phyloP scores from a whole-genome alignment of 179 eudicot species.

The Spergularia azorica region DNA sequence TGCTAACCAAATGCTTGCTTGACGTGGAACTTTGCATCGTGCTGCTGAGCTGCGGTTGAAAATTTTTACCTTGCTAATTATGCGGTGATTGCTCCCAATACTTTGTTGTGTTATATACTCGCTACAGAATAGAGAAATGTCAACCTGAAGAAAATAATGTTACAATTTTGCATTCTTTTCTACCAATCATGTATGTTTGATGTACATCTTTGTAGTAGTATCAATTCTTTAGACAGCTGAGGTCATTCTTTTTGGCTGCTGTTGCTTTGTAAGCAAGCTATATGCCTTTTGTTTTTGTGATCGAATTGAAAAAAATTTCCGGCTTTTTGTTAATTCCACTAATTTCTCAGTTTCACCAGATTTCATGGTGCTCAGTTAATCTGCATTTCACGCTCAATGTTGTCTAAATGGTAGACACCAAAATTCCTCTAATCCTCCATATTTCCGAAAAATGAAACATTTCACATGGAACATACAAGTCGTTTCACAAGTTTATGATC shows the following conservation, averaged over 20 bases:
- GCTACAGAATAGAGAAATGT: conserved; percentile 15
- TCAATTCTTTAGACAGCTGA: conserved; percentile 28
- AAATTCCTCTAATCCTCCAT: too few species aligned
- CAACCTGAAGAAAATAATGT: conserved; percentile 26
- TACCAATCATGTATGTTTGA: conserved; percentile 20
- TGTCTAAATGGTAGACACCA: not conserved
- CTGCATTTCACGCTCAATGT: not conserved
- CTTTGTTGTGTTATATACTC: conserved; percentile 23
- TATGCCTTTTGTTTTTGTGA: conserved; percentile 7
- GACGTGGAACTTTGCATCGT: conserved; percentile 10
- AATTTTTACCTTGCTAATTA: conserved; percentile 25
- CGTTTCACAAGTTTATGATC: too few species aligned
- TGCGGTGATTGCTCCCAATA: not conserved
- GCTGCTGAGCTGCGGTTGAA: conserved; percentile 20
- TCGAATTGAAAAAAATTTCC: conserved; percentile 22
- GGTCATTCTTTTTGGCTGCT: conserved; percentile 29
- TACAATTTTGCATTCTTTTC: conserved; percentile 27
- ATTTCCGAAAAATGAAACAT: too few species aligned
- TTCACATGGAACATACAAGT: too few species aligned
- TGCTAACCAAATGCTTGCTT: conserved; percentile 13
- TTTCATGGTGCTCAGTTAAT: not conserved
- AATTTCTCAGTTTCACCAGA: not conserved
- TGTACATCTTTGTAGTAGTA: conserved; percentile 37
- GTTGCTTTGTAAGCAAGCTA: conserved; percentile 29
- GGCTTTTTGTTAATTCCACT: conserved; percentile 18